A percentile compares a stretch with the other conserved stretches of the same genome.
Conservation (phyloP, 169 alveolate species). For the Cryptosporidium ryanae region DNA sequence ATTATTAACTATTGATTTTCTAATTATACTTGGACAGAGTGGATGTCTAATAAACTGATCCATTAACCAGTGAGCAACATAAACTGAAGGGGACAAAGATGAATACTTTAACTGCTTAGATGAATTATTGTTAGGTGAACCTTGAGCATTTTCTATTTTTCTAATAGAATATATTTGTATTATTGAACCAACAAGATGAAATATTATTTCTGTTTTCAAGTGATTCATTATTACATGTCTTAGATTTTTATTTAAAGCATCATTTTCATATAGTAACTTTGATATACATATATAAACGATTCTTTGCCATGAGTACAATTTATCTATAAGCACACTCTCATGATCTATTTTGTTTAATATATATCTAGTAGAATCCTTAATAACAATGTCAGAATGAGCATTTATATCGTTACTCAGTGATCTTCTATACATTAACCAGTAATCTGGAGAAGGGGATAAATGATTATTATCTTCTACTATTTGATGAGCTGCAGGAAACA, state of each 20-base stretch:
- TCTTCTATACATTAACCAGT: constrained; percentile 77
- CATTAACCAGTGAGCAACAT: constrained; percentile 89
- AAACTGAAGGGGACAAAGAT: constrained; percentile 84
- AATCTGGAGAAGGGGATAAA: constrained; percentile 78
- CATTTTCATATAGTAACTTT: constrained; percentile 22
- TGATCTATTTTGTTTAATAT: constrained; percentile 68
- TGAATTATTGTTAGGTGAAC: not conserved
- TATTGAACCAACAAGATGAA: constrained; percentile 85
- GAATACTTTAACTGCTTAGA: constrained; percentile 76
- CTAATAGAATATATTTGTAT: constrained; percentile 80
- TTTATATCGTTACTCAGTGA: constrained; percentile 39
- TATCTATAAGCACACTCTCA: constrained; percentile 77
- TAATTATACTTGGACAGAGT: constrained; percentile 84
- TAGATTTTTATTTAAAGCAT: not conserved
- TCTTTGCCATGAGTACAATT: constrained; percentile 86
- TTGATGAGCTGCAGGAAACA: constrained; percentile 73
- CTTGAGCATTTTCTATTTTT: not conserved
- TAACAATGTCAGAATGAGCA: constrained; percentile 3
- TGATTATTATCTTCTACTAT: constrained; percentile 64
- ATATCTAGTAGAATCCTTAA: constrained; percentile 26
- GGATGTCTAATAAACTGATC: constrained; percentile 89
- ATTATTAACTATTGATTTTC: constrained; percentile 82
- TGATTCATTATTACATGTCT: constrained; percentile 9
- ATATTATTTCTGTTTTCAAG: constrained; percentile 82
- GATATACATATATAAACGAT: constrained; percentile 80